phyloP scores from a whole-genome alignment of 768 basidiomycete species.

The Phylloporus sp. region DNA sequence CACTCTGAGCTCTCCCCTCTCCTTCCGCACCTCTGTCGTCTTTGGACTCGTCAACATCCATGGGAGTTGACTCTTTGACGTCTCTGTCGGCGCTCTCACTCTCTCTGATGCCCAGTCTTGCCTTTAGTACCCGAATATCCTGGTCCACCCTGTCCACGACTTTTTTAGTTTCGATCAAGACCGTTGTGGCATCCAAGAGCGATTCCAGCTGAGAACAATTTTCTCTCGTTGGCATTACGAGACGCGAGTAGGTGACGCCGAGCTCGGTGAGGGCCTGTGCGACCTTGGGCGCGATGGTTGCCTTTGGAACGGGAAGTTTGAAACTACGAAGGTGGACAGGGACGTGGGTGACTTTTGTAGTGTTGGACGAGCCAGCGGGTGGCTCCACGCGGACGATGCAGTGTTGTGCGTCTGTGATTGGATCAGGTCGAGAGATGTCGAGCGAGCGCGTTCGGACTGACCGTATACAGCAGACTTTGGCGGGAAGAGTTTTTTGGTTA shows the following conservation, averaged over 20 bases:
- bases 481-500: slow-evolving; percentile 37
- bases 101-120: slow-evolving; percentile 50
- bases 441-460: slow-evolving; percentile 24
- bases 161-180: slow-evolving; percentile 86
- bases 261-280: slow-evolving; percentile 72
- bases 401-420: slow-evolving; percentile 52
- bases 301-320: slow-evolving; percentile 77
- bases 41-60: slow-evolving; percentile 48
- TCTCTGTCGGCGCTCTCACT: slow-evolving; percentile 39
- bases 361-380: slow-evolving; percentile 34
- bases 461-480: slow-evolving; percentile 59
- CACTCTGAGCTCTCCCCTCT: slow-evolving; percentile 61
- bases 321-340: slow-evolving; percentile 83
- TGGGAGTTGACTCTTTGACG: slow-evolving; percentile 37
- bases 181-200: slow-evolving; percentile 64
- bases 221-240: slow-evolving; percentile 92
- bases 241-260: slow-evolving; percentile 60
- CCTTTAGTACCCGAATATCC: slow-evolving; percentile 70
- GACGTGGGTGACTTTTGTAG: slow-evolving; percentile 70
- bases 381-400: slow-evolving; percentile 71
- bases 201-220: slow-evolving; percentile 72
- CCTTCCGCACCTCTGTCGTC: slow-evolving; percentile 27
- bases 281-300: slow-evolving; percentile 69
- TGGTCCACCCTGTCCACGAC: slow-evolving; percentile 80
- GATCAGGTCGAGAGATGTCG: slow-evolving; percentile 13